Evolutionary conservation across 2,329 filamentous ascomycete species (phyloP).

Genomic region (Pseudogymnoascus sp.): DNA sequence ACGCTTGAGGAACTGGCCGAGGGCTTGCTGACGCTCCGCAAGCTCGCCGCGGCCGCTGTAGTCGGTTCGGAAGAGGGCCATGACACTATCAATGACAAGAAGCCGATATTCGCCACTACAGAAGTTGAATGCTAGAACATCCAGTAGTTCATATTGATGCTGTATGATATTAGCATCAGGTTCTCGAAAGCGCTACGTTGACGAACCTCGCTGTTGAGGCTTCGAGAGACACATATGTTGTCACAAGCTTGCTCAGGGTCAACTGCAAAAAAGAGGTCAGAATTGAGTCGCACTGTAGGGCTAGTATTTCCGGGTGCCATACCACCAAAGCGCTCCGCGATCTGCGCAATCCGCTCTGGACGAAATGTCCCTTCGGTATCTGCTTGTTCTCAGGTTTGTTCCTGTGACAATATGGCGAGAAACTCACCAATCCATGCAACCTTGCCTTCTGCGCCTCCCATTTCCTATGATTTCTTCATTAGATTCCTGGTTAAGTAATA

Average conservation of each 20-base stretch:
- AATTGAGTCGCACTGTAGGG: background rate
- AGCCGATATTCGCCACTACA: slow-evolving; percentile 55
- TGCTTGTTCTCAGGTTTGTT: slow-evolving; percentile 15
- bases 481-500: background rate
- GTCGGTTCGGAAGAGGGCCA: slow-evolving; percentile 60
- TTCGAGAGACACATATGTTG: slow-evolving; percentile 58
- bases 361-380: slow-evolving; percentile 57
- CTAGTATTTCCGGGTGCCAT: slow-evolving; percentile 11
- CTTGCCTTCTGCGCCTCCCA: slow-evolving; percentile 59
- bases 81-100: slow-evolving; percentile 61
- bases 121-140: slow-evolving; percentile 52
- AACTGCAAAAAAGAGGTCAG: slow-evolving; percentile 29
- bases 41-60: slow-evolving; percentile 59
- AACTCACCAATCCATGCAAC: slow-evolving; percentile 55
- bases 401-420: background rate
- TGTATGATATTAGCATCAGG: slow-evolving; percentile 11
- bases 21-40: slow-evolving; percentile 58
- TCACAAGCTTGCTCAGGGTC: slow-evolving; percentile 52
- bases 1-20: slow-evolving; percentile 56
- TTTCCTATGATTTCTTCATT: slow-evolving; percentile 33
- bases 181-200: background rate
- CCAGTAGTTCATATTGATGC: slow-evolving; percentile 51
- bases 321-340: slow-evolving; percentile 55
- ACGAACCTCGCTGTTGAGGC: slow-evolving; percentile 50
- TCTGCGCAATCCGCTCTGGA: slow-evolving; percentile 57